Percentiles rank a stretch among this genome's conserved stretches.
These are phyloP conservation scores for Naganishia sp. DNA, from an alignment of 1,284 basidiomycete genomes.

Conservation along the genomic window DNA sequence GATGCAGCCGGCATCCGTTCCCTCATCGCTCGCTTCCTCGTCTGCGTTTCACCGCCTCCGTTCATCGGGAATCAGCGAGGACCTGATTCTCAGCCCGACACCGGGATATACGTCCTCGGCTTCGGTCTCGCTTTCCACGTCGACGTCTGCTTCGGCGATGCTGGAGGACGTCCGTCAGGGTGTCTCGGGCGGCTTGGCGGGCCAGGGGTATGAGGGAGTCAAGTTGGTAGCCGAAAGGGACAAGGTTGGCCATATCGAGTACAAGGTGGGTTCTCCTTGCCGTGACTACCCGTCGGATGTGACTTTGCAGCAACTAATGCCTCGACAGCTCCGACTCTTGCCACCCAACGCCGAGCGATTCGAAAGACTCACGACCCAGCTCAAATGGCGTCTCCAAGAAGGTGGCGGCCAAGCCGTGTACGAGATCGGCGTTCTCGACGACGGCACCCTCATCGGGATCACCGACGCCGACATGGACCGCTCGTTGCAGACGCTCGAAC, in stretches of 20 bases:
- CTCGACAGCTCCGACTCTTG: slow-evolving; percentile 7
- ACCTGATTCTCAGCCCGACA: slow-evolving; percentile 13
- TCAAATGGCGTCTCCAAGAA: slow-evolving; percentile 90
- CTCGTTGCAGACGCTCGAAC: slow-evolving; percentile 77
- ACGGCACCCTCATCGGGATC: slow-evolving; percentile 80
- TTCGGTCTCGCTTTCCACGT: slow-evolving; percentile 12
- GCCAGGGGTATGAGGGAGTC: not conserved
- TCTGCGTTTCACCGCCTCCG: slow-evolving; percentile 19
- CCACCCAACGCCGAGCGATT: slow-evolving; percentile 53
- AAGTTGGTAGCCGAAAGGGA: slow-evolving; percentile 53
- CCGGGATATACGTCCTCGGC: slow-evolving; percentile 7
- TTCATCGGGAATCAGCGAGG: slow-evolving; percentile 17
- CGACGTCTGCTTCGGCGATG: slow-evolving; percentile 3
- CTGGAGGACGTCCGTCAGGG: not conserved
- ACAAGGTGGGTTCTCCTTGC: slow-evolving; percentile 41
- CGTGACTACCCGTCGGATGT: not conserved
- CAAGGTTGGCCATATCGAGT: slow-evolving; percentile 54
- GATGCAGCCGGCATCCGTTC: not conserved
- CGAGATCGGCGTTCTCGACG: slow-evolving; percentile 82
- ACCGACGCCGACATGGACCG: slow-evolving; percentile 71
- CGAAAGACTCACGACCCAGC: slow-evolving; percentile 75
- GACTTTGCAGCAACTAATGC: not conserved
- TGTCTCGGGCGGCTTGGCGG: not conserved
- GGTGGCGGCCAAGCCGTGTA: slow-evolving; percentile 90
- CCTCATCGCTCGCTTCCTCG: slow-evolving; percentile 1